These are phyloP conservation scores for Paraphaeosphaeria sporulosa DNA, from an alignment of 2,329 filamentous ascomycete species.

Conservation along the genomic window DNA sequence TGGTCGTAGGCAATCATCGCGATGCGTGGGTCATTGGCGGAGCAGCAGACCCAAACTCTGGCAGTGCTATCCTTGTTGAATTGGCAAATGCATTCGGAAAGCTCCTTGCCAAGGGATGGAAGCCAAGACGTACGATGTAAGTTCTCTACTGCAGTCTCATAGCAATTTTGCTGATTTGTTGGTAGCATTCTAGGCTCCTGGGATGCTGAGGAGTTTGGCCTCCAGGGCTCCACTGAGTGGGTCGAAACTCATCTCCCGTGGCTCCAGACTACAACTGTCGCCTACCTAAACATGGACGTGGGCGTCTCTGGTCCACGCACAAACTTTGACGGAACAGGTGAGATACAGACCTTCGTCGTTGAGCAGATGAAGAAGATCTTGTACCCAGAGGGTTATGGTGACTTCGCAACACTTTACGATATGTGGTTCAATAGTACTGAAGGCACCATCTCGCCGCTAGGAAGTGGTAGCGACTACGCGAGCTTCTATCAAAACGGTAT, in stretches of 20 bases:
- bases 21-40: slow-evolving; percentile 60
- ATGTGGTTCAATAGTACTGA: slow-evolving; percentile 43
- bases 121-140: slow-evolving; percentile 53
- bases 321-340: slow-evolving; percentile 23
- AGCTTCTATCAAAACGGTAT: slow-evolving; percentile 52
- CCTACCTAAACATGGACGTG: slow-evolving; percentile 32
- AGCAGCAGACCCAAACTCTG: slow-evolving; percentile 57
- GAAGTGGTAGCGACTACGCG: slow-evolving; percentile 52
- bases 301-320: slow-evolving; percentile 29
- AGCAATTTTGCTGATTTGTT: neutral
- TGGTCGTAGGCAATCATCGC: slow-evolving; percentile 58
- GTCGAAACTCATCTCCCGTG: slow-evolving; percentile 41
- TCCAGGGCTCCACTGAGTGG: slow-evolving; percentile 52
- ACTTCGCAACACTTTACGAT: slow-evolving; percentile 48
- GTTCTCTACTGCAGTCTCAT: neutral
- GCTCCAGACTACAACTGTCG: slow-evolving; percentile 31
- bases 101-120: slow-evolving; percentile 56
- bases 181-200: slow-evolving; percentile 27
- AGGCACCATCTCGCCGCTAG: slow-evolving; percentile 46
- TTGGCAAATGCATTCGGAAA: slow-evolving; percentile 55
- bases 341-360: slow-evolving; percentile 29
- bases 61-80: slow-evolving; percentile 55
- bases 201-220: slow-evolving; percentile 34
- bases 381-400: slow-evolving; percentile 26
- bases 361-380: slow-evolving; percentile 33